Evolutionary conservation across 306 rosid genomes (phyloP), one percentile per base, ranked within the genome.

Genomic region (Lathyrus sativus): DNA sequence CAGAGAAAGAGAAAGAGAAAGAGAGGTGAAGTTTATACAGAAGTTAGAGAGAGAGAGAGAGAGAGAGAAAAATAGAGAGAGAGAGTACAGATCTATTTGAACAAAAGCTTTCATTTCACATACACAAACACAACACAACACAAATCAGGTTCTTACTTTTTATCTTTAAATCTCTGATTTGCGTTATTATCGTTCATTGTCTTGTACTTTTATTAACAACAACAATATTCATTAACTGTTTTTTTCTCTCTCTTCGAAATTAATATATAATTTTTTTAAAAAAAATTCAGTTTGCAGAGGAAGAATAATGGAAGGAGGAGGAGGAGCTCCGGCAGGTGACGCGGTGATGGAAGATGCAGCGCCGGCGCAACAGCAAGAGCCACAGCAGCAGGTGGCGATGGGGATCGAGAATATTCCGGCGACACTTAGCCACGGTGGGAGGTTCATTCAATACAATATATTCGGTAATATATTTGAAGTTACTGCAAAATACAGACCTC

Each of bases 401-500:
- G 95, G 89, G 67, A 74, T 82, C 65, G 95, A 89, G 75, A 88
- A 84, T 70, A 92, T 92, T 71, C 92, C 98, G 71, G 96, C 98
- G 11, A 84, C 88, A 19, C 88, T 89, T 10, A 92, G 95, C 86
- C 92, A 92, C 57, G 95, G 98, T 9, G 98, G 96, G 2, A 79
- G 91, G 78, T 92, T 92, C 70, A 92, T 92, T 49, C 98, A 92
- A 80, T 92, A 92, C 76, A 92, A 92, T 66, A 92, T 92, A 35
- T 92, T 92, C 83, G 98, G 96, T 2, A 92, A 92, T 76, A 82
- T 92, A 28, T 92, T 92, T 38, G 96, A 92, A 79, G 92, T 92
- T 55, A 87, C 95, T 4, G 95, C 95, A 6, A 89, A 89, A 85
- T 92, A 92, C 90, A 87, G 86, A 76, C 98, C 96, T 15, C 98